A percentile compares a stretch with the other conserved stretches of the same genome.
These are phyloP conservation scores for Penicillium sp. DNA, from an alignment of 2,329 filamentous ascomycete species.

Conservation along the genomic window DNA sequence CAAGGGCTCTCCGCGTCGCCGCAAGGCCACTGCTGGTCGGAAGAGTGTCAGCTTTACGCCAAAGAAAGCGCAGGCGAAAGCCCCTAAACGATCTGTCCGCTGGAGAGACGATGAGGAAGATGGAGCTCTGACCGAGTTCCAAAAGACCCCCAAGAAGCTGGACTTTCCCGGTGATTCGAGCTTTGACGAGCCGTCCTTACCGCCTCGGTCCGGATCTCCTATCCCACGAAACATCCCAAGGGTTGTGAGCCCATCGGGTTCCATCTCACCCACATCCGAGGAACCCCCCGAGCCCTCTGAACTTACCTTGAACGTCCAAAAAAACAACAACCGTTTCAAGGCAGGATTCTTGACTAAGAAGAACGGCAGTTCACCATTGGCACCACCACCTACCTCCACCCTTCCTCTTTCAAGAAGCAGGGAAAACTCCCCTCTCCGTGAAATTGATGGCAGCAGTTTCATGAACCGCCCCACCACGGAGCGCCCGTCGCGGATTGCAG, in stretches of 20 bases:
- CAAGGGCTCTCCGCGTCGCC: conserved; percentile 75
- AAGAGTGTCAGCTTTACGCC: conserved; percentile 81
- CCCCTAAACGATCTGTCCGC: conserved; percentile 73
- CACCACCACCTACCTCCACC: conserved; percentile 55
- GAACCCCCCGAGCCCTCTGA: conserved; percentile 47
- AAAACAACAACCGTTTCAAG: conserved; percentile 75
- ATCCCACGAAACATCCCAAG: conserved; percentile 44
- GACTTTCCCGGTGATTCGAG: conserved; percentile 57
- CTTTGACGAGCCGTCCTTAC: conserved; percentile 48
- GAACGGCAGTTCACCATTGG: conserved; percentile 62
- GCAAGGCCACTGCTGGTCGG: conserved; percentile 59
- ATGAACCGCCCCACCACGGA: conserved; percentile 47
- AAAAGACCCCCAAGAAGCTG: conserved; percentile 76
- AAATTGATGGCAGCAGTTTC: conserved; percentile 50
- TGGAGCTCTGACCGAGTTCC: conserved; percentile 82
- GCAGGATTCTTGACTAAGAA: conserved; percentile 77
- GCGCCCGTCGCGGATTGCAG: conserved; percentile 38
- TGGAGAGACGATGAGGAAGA: conserved; percentile 92
- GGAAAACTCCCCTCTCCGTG: conserved; percentile 53
- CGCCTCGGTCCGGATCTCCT: conserved; percentile 51
- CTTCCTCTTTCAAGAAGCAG: conserved; percentile 60
- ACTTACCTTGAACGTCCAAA: conserved; percentile 58
- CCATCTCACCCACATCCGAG: conserved; percentile 55
- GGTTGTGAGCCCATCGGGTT: conserved; percentile 39
- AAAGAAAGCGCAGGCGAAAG: conserved; percentile 59